Evolutionary conservation across 2,329 filamentous ascomycete genomes (phyloP).

Genomic region (Hansfordia pulvinata): DNA sequence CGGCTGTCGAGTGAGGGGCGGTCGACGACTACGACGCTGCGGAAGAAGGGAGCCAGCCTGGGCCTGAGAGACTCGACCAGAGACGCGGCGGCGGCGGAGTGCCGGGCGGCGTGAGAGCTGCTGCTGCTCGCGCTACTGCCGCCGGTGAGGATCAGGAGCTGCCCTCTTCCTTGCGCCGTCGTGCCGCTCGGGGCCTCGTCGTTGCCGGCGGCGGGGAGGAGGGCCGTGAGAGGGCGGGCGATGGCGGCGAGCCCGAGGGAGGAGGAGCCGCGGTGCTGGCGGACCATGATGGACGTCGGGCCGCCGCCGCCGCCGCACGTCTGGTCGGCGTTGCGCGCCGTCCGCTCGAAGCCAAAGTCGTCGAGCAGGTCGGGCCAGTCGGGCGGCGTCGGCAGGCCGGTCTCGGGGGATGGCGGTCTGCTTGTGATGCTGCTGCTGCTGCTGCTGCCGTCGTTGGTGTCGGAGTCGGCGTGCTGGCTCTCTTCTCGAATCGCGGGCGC

Average conservation of each 20-base stretch:
- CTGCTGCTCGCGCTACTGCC: no score
- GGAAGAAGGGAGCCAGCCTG: no score
- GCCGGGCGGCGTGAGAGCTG: no score
- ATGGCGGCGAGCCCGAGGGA: background rate
- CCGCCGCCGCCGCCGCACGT: background rate
- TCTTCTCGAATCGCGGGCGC: conserved; percentile 2
- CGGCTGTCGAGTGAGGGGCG: no score
- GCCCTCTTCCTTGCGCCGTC: background rate
- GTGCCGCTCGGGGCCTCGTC: background rate
- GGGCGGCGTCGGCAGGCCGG: conserved; percentile 5
- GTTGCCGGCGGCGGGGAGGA: background rate
- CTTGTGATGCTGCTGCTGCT: conserved; percentile 9
- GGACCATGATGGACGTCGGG: background rate
- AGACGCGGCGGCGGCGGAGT: no score
- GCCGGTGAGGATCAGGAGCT: no score
- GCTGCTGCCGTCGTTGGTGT: conserved; percentile 5
- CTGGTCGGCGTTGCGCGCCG: background rate
- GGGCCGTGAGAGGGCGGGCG: background rate
- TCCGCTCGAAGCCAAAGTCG: conserved; percentile 2
- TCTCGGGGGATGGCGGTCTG: no score
- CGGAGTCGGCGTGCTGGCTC: conserved; percentile 4
- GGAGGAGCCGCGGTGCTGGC: no score
- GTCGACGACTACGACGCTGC: no score
- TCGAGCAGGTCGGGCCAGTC: conserved; percentile 4
- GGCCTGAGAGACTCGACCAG: no score